Percentiles rank a stretch among this genome's conserved stretches.
These are phyloP conservation scores for Teunomyces cretensis DNA, from an alignment of 805 yeast genomes.

Conservation along the genomic window DNA sequence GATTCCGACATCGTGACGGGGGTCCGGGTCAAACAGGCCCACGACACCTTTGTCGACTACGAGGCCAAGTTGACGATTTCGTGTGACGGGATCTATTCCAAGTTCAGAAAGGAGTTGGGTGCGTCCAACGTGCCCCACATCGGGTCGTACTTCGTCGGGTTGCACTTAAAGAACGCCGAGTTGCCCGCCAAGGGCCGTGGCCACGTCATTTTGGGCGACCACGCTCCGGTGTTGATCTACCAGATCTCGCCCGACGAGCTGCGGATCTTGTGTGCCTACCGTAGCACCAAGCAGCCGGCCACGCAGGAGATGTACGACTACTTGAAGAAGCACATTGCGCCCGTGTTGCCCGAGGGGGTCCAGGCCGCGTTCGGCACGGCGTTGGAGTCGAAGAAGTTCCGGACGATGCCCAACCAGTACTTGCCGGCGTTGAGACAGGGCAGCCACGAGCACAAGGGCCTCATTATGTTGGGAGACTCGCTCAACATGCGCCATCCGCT, in stretches of 20 bases:
- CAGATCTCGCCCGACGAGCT: slow-evolving; percentile 84
- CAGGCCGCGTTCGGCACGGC: slow-evolving; percentile 72
- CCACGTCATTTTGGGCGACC: slow-evolving; percentile 83
- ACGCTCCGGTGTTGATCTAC: slow-evolving; percentile 85
- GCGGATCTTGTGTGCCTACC: slow-evolving; percentile 84
- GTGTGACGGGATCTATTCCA: slow-evolving; percentile 94
- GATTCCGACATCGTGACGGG: slow-evolving; percentile 59
- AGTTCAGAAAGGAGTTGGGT: slow-evolving; percentile 74
- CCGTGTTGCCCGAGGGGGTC: slow-evolving; percentile 62
- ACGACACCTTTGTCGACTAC: slow-evolving; percentile 27
- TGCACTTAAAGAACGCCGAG: slow-evolving; percentile 71
- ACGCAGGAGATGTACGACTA: slow-evolving; percentile 60
- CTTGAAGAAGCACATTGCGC: slow-evolving; percentile 58
- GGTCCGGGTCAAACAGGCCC: slow-evolving; percentile 54
- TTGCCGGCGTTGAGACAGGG: slow-evolving; percentile 73
- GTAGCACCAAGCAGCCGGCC: slow-evolving; percentile 73
- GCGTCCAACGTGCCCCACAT: slow-evolving; percentile 62
- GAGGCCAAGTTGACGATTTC: slow-evolving; percentile 67
- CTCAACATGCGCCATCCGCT: slow-evolving; percentile 97
- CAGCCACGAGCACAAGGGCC: slow-evolving; percentile 55
- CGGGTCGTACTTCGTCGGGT: slow-evolving; percentile 84
- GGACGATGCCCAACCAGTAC: slow-evolving; percentile 93
- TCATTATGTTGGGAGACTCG: slow-evolving; percentile 87
- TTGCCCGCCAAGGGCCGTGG: slow-evolving; percentile 78
- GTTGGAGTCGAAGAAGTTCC: slow-evolving; percentile 52